Conservation (phyloP, 352 stramenopile species). For the Nothophytophthora sp. region DNA sequence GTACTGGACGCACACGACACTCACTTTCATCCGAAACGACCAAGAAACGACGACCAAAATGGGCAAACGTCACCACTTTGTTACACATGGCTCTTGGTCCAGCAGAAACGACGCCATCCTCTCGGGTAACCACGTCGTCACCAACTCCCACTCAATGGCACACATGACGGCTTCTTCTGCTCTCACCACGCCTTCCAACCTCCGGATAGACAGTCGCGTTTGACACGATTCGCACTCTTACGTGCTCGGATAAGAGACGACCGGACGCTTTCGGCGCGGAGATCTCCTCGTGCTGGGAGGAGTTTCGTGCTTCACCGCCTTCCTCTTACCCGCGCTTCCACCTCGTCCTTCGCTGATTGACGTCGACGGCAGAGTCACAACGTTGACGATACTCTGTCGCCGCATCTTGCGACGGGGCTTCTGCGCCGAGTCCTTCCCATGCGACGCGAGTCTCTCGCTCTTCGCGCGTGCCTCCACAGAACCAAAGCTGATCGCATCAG, state of each 20-base stretch:
- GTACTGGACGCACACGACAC: too few relatives aligned
- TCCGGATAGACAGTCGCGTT: too few relatives aligned
- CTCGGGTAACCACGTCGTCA: too few relatives aligned
- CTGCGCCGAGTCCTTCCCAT: conserved; percentile 2
- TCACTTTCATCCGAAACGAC: too few relatives aligned
- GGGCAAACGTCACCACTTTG: too few relatives aligned
- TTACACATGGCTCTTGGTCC: too few relatives aligned
- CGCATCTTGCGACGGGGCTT: conserved; percentile 26
- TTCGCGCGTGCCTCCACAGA: conserved; percentile 7
- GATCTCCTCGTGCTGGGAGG: conserved; percentile 11
- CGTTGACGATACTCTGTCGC: conserved; percentile 41
- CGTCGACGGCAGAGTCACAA: conserved; percentile 14
- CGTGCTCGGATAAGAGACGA: neutral
- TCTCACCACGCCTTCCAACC: too few relatives aligned
- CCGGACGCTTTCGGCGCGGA: conserved; percentile 1
- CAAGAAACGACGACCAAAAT: too few relatives aligned
- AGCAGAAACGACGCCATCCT: too few relatives aligned
- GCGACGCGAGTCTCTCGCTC: conserved; percentile 2
- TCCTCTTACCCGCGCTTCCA: neutral
- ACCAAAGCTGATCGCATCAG: neutral
- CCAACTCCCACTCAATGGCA: too few relatives aligned
- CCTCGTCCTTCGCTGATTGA: conserved; percentile 1
- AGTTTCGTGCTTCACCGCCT: conserved; percentile 6
- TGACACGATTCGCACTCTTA: conserved; percentile 31
- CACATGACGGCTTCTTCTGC: too few relatives aligned